Evolutionary conservation across 2,329 filamentous ascomycete species (phyloP).

Genomic region (Trichoderma guizhouense): DNA sequence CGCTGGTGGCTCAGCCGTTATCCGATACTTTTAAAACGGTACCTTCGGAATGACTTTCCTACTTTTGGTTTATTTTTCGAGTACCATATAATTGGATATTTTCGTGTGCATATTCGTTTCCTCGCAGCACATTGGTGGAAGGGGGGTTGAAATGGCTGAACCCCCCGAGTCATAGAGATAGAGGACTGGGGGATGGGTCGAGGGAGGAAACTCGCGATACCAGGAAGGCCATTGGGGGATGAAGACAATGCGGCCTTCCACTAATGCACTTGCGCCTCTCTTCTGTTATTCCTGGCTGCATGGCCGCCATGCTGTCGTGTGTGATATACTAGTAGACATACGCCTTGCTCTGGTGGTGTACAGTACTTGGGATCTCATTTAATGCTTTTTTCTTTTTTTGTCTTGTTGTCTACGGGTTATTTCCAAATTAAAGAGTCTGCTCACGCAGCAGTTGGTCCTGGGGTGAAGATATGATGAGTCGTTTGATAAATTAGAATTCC

Average conservation of each 20-base stretch:
- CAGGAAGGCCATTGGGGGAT: not conserved
- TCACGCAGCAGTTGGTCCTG: not conserved
- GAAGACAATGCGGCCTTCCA: conserved; percentile 1
- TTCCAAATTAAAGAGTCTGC: not conserved
- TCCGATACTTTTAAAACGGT: conserved; percentile 42
- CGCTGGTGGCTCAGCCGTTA: conserved; percentile 39
- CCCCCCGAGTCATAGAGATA: not conserved
- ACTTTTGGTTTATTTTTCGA: not conserved
- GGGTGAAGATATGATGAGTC: not conserved
- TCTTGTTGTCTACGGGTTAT: conserved; percentile 17
- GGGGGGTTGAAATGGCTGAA: not conserved
- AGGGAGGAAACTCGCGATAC: not conserved
- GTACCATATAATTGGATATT: conserved; percentile 32
- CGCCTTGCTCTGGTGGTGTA: not conserved
- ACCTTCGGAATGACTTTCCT: conserved; percentile 12
- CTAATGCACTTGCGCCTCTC: conserved; percentile 8
- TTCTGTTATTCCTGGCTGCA: conserved; percentile 2
- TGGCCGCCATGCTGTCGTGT: not conserved
- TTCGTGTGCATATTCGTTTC: conserved; percentile 36
- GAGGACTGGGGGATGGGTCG: not conserved
- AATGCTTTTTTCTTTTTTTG: conserved; percentile 5
- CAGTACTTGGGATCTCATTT: conserved; percentile 2
- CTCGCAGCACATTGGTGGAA: conserved; percentile 20
- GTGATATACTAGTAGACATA: conserved; percentile 7
- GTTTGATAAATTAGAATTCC: conserved; percentile 42